phyloP scores from a whole-genome alignment of 108 stramenopile species.

The Cyclotella distinguenda region DNA sequence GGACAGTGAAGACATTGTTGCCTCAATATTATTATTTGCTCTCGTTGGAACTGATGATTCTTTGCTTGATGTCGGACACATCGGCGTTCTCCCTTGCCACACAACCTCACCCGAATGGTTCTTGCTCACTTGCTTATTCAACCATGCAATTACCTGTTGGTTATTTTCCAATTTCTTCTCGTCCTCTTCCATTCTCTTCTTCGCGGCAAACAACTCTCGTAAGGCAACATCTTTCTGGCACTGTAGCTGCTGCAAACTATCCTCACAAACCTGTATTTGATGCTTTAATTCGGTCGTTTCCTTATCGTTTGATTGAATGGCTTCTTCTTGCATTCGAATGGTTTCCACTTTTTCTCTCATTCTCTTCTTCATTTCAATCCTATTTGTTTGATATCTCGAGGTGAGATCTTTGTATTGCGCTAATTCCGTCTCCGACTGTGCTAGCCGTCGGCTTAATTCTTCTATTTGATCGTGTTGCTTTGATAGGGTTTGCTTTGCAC shows the following conservation, averaged over 20 bases:
- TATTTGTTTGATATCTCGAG: conserved; percentile 36
- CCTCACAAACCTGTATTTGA: conserved; percentile 8
- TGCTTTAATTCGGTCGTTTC: conserved; percentile 24
- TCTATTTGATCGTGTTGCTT: conserved; percentile 42
- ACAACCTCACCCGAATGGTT: conserved; percentile 5
- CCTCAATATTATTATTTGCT: not conserved
- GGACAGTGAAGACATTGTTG: conserved; percentile 1
- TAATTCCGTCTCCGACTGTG: conserved; percentile 33
- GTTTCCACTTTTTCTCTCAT: conserved; percentile 42
- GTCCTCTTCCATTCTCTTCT: conserved; percentile 24
- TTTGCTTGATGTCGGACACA: not conserved
- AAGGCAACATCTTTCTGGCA: conserved; percentile 13
- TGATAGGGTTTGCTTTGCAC: conserved; percentile 39
- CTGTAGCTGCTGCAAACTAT: conserved; percentile 12
- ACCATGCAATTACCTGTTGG: conserved; percentile 52
- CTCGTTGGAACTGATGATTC: conserved; percentile 4
- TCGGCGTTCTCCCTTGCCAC: conserved; percentile 15
- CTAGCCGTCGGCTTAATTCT: conserved; percentile 30
- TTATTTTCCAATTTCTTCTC: conserved; percentile 42
- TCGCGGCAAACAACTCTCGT: conserved; percentile 24
- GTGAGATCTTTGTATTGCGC: conserved; percentile 46
- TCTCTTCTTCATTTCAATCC: conserved; percentile 49
- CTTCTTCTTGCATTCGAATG: conserved; percentile 40
- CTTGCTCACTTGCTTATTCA: conserved; percentile 35
- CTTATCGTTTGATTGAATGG: conserved; percentile 29